These are phyloP conservation scores for Colletotrichum sojae DNA, from an alignment of 2,329 filamentous ascomycete species.

Conservation along the genomic window DNA sequence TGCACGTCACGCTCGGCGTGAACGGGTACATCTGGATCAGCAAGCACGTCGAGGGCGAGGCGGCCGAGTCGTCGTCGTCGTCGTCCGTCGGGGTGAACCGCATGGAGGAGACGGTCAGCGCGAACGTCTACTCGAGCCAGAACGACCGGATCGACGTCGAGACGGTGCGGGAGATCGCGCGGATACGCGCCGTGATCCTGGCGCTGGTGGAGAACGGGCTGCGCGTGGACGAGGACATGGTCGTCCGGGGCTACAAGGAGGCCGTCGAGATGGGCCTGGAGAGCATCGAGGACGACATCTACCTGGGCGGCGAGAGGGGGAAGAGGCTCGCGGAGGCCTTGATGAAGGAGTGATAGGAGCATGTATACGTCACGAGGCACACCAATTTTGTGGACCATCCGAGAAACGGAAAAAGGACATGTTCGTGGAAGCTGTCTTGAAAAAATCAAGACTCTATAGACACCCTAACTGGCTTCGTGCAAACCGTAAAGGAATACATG, in stretches of 20 bases:
- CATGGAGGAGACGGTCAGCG: constrained; percentile 88
- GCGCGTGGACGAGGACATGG: constrained; percentile 90
- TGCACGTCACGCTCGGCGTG: constrained; percentile 92
- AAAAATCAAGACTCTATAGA: constrained; percentile 31
- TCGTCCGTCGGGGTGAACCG: constrained; percentile 80
- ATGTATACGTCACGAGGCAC: neutral
- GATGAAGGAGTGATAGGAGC: constrained; percentile 19
- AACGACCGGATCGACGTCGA: constrained; percentile 86
- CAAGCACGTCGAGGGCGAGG: constrained; percentile 80
- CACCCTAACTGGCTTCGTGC: constrained; percentile 20
- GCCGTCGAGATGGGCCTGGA: constrained; percentile 81
- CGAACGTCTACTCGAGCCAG: constrained; percentile 92
- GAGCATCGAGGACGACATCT: constrained; percentile 71
- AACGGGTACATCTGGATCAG: constrained; percentile 98
- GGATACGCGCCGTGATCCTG: constrained; percentile 84
- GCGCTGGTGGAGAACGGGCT: constrained; percentile 86
- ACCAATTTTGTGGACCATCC: neutral
- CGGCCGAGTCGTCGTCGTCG: constrained; percentile 48
- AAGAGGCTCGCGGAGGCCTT: constrained; percentile 63
- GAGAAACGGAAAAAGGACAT: constrained; percentile 11
- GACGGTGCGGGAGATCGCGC: constrained; percentile 89
- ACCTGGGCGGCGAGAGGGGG: constrained; percentile 72
- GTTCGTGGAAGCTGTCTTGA: constrained; percentile 17
- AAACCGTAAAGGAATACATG: constrained; percentile 15
- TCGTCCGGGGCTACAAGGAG: constrained; percentile 85